Conservation (phyloP, 306 rosid species). For the Morella rubra region DNA sequence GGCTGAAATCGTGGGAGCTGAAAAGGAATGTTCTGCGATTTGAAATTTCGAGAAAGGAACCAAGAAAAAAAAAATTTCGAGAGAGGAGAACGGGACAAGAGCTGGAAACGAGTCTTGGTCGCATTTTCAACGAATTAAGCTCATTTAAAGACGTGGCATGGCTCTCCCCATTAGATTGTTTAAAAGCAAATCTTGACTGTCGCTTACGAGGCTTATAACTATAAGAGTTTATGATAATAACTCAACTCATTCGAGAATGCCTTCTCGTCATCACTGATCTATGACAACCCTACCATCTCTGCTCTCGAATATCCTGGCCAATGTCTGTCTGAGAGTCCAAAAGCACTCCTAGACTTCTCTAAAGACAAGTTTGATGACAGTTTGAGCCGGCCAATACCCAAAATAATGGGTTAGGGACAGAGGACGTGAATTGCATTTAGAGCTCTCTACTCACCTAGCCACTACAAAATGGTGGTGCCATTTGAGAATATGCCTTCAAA, state of each 20-base stretch:
- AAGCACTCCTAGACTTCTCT: conserved; percentile 36
- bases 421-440: conserved; percentile 63
- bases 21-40: too few relatives aligned
- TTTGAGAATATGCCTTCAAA: not conserved
- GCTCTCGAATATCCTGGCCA: conserved; percentile 36
- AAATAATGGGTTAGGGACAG: conserved; percentile 43
- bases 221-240: too few relatives aligned
- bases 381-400: conserved; percentile 32
- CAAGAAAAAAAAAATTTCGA: too few relatives aligned
- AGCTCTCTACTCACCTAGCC: conserved; percentile 44
- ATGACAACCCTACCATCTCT: conserved; percentile 22
- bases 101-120: too few relatives aligned
- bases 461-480: conserved; percentile 27
- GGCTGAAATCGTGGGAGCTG: too few relatives aligned
- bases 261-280: conserved; percentile 44
- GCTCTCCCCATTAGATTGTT: too few relatives aligned
- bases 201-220: too few relatives aligned
- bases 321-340: conserved; percentile 34
- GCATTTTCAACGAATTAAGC: too few relatives aligned
- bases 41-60: too few relatives aligned
- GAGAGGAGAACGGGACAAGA: too few relatives aligned
- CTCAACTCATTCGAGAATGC: conserved; percentile 63
- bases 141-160: too few relatives aligned
- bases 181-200: too few relatives aligned
- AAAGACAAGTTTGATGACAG: conserved; percentile 40